Evolutionary conservation across 2,329 filamentous ascomycete species (phyloP), one percentile per base, ranked within the genome.

Genomic region (Didymella arachidicola): DNA sequence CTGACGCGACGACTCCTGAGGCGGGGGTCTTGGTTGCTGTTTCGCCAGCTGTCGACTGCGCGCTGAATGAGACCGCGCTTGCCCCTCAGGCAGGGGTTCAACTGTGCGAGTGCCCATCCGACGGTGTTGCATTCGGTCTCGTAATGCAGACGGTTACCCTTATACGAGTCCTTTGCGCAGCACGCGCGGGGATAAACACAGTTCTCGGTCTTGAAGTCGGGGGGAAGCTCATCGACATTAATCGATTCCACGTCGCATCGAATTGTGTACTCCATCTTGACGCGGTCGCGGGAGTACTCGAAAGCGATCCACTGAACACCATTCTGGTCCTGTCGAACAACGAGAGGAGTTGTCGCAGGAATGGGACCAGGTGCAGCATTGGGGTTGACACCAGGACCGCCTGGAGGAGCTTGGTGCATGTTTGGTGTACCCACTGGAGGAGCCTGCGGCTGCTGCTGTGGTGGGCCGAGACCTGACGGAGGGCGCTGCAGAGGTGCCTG

Each of bases 241-340:
- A 99, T 93, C 0, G 93, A 97, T 80, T 98, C 95, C 19, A 98
- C 95, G 70, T 98, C 95, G 76, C 95, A 98, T 51, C 95, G 89
- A 71, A 99, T 99, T 1, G 93, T 97, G 80, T 99, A 99, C 79
- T 98, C 93, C 93, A 98, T 97, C 86, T 99, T 99, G 67, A 98
- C 93, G 44, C 94, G 86, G 74, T 99, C 94, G 60, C 94, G 88
- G 11, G 94, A 98, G 77, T 99, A 99, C 77, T 99, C 95, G 63
- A 98, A 99, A 0, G 93, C 93, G 72, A 98, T 98, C 95, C 95
- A 98, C 78, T 98, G 95, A 7, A 98, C 94, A 8, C 95, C 95
- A 67, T 97, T 98, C 72, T 92, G 90, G 71, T 98, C 95, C 78
- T 98, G 94, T 66, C 93, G 84, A 25, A 98, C 94, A 8, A 98